A percentile compares a stretch with the other conserved stretches of the same genome.
Conservation (phyloP, 352 stramenopile genomes). For the Phytophthora nicotianae region DNA sequence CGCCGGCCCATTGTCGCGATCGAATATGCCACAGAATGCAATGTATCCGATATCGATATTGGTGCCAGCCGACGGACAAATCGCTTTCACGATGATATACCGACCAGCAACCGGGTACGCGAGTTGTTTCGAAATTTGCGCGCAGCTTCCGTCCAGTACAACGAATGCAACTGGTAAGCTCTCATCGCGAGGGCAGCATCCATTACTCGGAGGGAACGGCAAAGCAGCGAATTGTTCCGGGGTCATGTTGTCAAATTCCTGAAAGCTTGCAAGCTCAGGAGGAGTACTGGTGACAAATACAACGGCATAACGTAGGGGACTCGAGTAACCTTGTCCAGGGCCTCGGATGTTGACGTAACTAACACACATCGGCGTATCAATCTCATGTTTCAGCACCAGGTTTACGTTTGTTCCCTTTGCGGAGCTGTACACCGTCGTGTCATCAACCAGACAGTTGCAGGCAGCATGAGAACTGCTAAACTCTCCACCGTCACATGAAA, state of each 20-base stretch:
- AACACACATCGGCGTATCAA: constrained; percentile 83
- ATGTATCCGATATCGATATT: constrained; percentile 89
- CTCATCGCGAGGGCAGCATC: constrained; percentile 62
- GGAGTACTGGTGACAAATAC: constrained; percentile 75
- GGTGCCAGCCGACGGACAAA: constrained; percentile 62
- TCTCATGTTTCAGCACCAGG: constrained; percentile 76
- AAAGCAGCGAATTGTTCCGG: constrained; percentile 80
- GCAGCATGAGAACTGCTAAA: constrained; percentile 74
- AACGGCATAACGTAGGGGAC: constrained; percentile 59
- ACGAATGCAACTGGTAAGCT: constrained; percentile 75
- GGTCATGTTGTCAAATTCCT: constrained; percentile 72
- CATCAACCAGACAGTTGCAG: constrained; percentile 78
- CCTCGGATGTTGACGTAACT: constrained; percentile 77
- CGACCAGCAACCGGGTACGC: constrained; percentile 66
- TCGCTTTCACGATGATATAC: constrained; percentile 82
- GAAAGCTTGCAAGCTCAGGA: constrained; percentile 54
- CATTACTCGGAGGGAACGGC: constrained; percentile 62
- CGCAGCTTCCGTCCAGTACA: constrained; percentile 75
- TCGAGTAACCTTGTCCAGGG: constrained; percentile 81
- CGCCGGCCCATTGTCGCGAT: constrained; percentile 82
- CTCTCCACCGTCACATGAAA: constrained; percentile 79
- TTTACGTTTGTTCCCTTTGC: constrained; percentile 76
- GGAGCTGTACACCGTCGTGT: constrained; percentile 85
- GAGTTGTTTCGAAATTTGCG: constrained; percentile 81
- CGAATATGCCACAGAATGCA: constrained; percentile 78